Evolutionary conservation across 2,329 filamentous ascomycete species (phyloP).

Genomic region (Celoporthe dispersa): DNA sequence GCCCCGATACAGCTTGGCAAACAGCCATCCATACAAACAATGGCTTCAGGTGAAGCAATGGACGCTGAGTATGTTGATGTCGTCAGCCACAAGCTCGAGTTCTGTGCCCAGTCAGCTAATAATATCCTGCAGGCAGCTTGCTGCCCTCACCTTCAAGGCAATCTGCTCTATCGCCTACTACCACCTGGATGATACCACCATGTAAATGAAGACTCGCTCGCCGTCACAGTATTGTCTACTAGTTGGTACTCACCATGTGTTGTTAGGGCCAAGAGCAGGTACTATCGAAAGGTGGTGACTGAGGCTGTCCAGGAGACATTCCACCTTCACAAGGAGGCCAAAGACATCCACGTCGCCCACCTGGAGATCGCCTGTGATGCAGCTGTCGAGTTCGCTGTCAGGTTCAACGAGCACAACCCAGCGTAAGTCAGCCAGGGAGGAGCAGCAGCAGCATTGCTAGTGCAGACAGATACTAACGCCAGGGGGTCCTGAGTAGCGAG

Average conservation of each 20-base stretch:
- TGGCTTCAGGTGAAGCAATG: neutral
- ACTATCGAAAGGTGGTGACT: neutral
- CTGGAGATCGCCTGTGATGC: slow-evolving; percentile 24
- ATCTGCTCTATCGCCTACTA: slow-evolving; percentile 1
- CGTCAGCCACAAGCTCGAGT: neutral
- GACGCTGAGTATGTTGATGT: neutral
- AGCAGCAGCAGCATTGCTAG: neutral
- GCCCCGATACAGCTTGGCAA: neutral
- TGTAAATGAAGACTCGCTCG: neutral
- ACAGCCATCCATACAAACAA: neutral
- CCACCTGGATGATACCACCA: neutral
- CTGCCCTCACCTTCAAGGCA: slow-evolving; percentile 10
- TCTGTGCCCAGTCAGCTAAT: neutral
- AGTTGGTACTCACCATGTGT: neutral
- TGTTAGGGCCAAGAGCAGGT: neutral
- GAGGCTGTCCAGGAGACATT: neutral
- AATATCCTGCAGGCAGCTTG: slow-evolving; percentile 1
- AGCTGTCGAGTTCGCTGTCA: slow-evolving; percentile 8
- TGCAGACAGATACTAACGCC: neutral
- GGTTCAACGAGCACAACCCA: neutral
- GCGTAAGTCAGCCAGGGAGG: neutral
- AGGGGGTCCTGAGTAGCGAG: neutral
- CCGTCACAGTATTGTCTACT: neutral
- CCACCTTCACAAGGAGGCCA: slow-evolving; percentile 8
- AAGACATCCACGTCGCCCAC: slow-evolving; percentile 15